phyloP scores from a whole-genome alignment of 2,329 filamentous ascomycete genomes.

The Polytolypa hystricis region DNA sequence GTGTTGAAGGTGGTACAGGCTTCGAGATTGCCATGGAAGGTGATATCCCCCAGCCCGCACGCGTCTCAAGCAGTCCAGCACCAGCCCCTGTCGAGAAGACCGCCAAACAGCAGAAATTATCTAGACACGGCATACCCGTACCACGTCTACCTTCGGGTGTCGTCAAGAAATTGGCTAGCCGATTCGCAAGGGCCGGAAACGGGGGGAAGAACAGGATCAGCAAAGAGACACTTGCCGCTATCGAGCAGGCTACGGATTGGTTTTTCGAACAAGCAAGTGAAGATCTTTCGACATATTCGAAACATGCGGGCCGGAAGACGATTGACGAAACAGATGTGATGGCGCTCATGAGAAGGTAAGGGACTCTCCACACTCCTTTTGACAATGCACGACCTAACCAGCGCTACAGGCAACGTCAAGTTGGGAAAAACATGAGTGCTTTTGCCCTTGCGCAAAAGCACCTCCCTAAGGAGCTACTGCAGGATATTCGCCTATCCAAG shows the following conservation, averaged over 20 bases:
- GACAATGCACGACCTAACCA: constrained; percentile 20
- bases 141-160: constrained; percentile 61
- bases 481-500: constrained; percentile 49
- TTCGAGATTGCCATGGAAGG: constrained; percentile 22
- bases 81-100: constrained; percentile 22
- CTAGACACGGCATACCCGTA: constrained; percentile 62
- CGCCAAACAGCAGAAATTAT: constrained; percentile 46
- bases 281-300: constrained; percentile 67
- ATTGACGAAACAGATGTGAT: constrained; percentile 79
- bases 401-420: constrained; percentile 60
- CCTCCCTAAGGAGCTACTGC: constrained; percentile 69
- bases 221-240: constrained; percentile 60
- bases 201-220: constrained; percentile 57
- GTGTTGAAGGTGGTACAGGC: constrained; percentile 20
- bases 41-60: constrained; percentile 19
- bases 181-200: constrained; percentile 57
- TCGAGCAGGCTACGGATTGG: constrained; percentile 76
- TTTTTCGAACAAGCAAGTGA: constrained; percentile 82
- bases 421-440: constrained; percentile 57
- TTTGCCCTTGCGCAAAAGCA: constrained; percentile 79
- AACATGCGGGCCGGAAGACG: constrained; percentile 70
- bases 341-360: constrained; percentile 71
- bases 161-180: constrained; percentile 55
- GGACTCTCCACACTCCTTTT: constrained; percentile 11
- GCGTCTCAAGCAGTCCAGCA: constrained; percentile 25